Evolutionary conservation across 371 early-diverging fungal species (phyloP).

Genomic region (Mortierella sp.): DNA sequence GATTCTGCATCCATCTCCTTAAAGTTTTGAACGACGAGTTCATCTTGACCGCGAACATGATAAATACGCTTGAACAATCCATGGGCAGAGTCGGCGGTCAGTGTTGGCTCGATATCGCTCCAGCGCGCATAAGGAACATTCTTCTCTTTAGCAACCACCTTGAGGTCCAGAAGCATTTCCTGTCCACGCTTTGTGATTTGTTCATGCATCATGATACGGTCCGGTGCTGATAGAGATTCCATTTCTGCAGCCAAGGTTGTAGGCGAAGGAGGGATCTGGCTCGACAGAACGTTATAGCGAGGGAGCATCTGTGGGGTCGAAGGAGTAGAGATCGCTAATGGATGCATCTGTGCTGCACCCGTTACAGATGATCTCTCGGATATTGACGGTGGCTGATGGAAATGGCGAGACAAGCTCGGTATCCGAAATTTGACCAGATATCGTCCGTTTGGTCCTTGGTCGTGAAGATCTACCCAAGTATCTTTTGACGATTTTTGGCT

Average conservation of each 20-base stretch:
- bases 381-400: conserved; percentile 2
- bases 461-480: conserved; percentile 31
- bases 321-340: conserved; percentile 15
- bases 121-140: conserved; percentile 51
- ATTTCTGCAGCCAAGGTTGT: conserved; percentile 2
- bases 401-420: conserved; percentile 7
- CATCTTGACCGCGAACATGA: conserved; percentile 42
- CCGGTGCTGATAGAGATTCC: conserved; percentile 31
- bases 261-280: conserved; percentile 31
- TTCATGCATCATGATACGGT: conserved; percentile 22
- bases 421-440: conserved; percentile 37
- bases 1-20: conserved; percentile 57
- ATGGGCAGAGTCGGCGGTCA: conserved; percentile 56
- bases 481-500: neutral
- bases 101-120: conserved; percentile 48
- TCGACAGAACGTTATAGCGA: conserved; percentile 28
- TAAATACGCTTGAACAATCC: conserved; percentile 58
- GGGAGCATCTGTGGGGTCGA: conserved; percentile 8
- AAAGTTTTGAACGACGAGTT: conserved; percentile 48
- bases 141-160: conserved; percentile 30
- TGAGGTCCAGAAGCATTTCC: conserved; percentile 37
- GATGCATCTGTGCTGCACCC: neutral
- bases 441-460: conserved; percentile 31
- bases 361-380: neutral
- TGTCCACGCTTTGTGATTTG: conserved; percentile 40